Evolutionary conservation across 768 basidiomycete genomes (phyloP), one percentile per base, ranked within the genome.

Genomic region (Ramaria sp.): DNA sequence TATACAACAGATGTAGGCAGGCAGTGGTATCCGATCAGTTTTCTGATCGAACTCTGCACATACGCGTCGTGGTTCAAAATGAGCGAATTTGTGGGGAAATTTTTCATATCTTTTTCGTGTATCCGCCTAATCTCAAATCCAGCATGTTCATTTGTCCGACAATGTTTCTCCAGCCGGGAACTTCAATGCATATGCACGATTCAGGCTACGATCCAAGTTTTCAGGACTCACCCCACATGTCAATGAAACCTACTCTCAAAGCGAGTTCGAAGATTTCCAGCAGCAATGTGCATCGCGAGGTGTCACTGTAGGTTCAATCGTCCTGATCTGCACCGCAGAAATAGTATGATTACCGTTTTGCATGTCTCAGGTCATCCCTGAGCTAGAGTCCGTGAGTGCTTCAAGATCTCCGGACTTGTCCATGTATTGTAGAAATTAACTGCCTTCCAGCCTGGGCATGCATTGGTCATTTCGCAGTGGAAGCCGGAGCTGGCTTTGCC

Each of bases 381-480:
- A 65, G 53, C 52, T 65, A 32, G 62, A 65, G 58, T 52, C 71
- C 55, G 28, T 72, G 68, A 47, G 50, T 51, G n/a, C n/a, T n/a
- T n/a, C n/a, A n/a, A n/a, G n/a, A n/a, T n/a, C n/a, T n/a, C n/a
- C n/a, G n/a, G n/a, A n/a, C n/a, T n/a, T 3, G 20, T 38, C 12
- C 27, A 34, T 51, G 3, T 18, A 3, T 2, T 41, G 3, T 27
- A 13, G 9, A 28, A 53, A 28, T 7, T 16, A 5, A 24, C 28
- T 20, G 18, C 24, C 16, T 5, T 32, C 27, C n/a, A 44, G 52
- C 67, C 71, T 7, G 74, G 67, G 0, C 74, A 76, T 58, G 70
- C 73, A 6, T 65, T 75, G 25, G 69, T 66, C 4, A 70, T 75
- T 52, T 69, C 70, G 18, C 70, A 75, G 53, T 75, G 73, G 74